Conservation (phyloP, 768 basidiomycete genomes). For the Hypsizygus marmoreus region DNA sequence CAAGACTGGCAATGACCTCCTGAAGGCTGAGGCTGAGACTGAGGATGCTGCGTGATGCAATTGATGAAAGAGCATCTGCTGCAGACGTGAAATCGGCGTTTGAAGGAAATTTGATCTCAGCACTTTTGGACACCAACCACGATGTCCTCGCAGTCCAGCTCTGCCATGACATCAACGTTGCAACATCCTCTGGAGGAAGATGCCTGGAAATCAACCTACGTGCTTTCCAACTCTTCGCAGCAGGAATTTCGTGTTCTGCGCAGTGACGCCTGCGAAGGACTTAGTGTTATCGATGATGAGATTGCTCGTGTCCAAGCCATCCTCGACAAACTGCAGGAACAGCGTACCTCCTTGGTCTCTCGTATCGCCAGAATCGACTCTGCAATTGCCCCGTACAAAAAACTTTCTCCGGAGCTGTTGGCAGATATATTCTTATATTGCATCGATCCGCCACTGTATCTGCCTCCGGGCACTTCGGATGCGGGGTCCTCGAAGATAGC, state of each 20-base stretch:
- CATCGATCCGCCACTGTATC: not conserved
- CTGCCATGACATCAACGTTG: no score
- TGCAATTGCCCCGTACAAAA: constrained; percentile 3
- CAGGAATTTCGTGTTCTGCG: constrained; percentile 1
- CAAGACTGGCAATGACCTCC: no score
- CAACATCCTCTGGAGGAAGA: constrained; percentile 4
- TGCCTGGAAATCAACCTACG: constrained; percentile 5
- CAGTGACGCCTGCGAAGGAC: not conserved
- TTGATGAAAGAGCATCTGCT: no score
- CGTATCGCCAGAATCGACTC: constrained; percentile 6
- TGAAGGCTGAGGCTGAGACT: no score
- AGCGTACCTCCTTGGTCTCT: not conserved
- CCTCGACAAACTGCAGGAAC: not conserved
- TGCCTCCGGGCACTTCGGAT: not conserved
- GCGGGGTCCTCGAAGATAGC: not conserved
- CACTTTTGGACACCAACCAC: no score
- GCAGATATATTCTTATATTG: constrained; percentile 1
- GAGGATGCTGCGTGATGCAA: no score
- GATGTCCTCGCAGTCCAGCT: no score
- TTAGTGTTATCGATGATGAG: not conserved
- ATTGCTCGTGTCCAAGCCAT: not conserved
- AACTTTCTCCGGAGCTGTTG: constrained; percentile 8
- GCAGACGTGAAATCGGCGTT: no score
- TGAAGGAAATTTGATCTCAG: no score
- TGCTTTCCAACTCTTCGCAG: not conserved